Evolutionary conservation across 2,329 filamentous ascomycete species (phyloP).

Genomic region (Didymella pinodella): DNA sequence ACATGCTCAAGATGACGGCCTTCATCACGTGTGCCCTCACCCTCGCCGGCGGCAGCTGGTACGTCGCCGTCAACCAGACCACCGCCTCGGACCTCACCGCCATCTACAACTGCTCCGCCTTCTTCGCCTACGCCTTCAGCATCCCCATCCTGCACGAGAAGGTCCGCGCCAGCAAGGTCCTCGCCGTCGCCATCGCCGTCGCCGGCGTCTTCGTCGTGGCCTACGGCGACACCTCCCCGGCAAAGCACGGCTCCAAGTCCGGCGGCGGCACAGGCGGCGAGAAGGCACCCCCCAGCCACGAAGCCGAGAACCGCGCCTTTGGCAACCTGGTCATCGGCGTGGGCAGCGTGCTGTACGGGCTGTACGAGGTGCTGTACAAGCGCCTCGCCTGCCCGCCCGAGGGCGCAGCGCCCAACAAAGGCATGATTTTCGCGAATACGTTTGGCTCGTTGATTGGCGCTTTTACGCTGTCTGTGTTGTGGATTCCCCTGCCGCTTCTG

Average conservation of each 20-base stretch:
- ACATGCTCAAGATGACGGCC: constrained; percentile 80
- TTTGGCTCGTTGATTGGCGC: constrained; percentile 86
- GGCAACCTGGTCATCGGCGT: constrained; percentile 93
- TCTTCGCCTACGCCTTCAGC: constrained; percentile 97
- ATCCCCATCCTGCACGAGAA: constrained; percentile 89
- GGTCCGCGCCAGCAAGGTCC: constrained; percentile 80
- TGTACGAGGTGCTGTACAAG: constrained; percentile 98
- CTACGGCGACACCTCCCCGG: constrained; percentile 75
- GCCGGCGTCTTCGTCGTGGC: constrained; percentile 91
- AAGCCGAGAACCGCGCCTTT: constrained; percentile 72
- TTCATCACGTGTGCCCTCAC: constrained; percentile 87
- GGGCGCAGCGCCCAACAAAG: constrained; percentile 81
- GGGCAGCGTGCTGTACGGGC: constrained; percentile 90
- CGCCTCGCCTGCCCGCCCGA: constrained; percentile 91
- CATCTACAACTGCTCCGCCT: constrained; percentile 99
- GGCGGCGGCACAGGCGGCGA: constrained; percentile 62
- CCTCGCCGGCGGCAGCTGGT: constrained; percentile 92
- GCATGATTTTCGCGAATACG: constrained; percentile 93
- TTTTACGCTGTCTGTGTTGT: constrained; percentile 87
- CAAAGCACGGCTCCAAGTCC: constrained; percentile 64
- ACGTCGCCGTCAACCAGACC: constrained; percentile 91
- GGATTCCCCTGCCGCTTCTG: constrained; percentile 88
- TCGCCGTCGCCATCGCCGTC: constrained; percentile 88
- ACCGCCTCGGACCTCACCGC: constrained; percentile 93
- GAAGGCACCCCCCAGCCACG: constrained; percentile 56